phyloP scores from a whole-genome alignment of 768 basidiomycete genomes.

The Kwoniella sp. region DNA sequence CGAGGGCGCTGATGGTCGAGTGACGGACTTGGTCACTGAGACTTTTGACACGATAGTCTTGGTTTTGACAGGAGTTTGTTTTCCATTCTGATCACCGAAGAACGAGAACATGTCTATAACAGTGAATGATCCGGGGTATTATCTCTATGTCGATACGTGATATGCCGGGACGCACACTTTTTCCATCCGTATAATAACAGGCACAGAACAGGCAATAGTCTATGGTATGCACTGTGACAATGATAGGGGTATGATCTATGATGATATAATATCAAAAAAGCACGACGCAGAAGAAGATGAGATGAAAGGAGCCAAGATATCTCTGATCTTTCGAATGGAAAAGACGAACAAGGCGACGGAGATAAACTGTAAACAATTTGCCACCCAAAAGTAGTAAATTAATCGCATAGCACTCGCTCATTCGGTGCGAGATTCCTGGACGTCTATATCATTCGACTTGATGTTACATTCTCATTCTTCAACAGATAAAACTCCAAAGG shows the following conservation, averaged over 20 bases:
- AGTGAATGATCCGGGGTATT: not conserved
- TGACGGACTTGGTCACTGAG: slow-evolving; percentile 18
- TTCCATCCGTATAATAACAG: too few species aligned
- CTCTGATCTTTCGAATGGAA: too few species aligned
- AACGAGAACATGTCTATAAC: slow-evolving; percentile 26
- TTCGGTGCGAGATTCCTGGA: too few species aligned
- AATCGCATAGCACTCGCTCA: not conserved
- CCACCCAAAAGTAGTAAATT: slow-evolving; percentile 18
- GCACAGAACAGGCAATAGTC: not conserved
- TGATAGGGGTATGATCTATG: not conserved
- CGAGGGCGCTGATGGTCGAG: slow-evolving; percentile 11
- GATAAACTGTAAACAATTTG: slow-evolving; percentile 21
- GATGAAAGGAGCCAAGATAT: not conserved
- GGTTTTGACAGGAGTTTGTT: slow-evolving; percentile 18
- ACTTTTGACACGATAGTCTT: slow-evolving; percentile 30
- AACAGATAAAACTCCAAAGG: too few species aligned
- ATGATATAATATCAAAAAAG: not conserved
- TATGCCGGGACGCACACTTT: too few species aligned
- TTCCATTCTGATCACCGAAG: slow-evolving; percentile 27
- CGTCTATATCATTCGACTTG: too few species aligned
- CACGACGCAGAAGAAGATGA: not conserved
- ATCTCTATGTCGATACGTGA: too few species aligned
- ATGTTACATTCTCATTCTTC: too few species aligned
- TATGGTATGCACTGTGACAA: not conserved
- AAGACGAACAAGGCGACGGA: too few species aligned